Conservation (phyloP, 2,329 filamentous ascomycete genomes). For the Penicillium concentricum region DNA sequence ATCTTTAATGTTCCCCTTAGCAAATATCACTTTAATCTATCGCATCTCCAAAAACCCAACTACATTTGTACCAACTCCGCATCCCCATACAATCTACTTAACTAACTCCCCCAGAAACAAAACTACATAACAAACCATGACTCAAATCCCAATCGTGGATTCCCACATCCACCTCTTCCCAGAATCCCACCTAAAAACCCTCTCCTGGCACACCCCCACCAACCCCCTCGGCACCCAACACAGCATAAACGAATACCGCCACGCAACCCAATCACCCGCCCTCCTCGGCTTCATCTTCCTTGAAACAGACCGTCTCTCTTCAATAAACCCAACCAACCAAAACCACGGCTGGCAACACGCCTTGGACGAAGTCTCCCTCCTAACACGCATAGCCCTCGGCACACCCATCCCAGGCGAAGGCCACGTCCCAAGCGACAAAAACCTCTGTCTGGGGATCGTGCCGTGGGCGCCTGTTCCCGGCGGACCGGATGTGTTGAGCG, state of each 20-base stretch:
- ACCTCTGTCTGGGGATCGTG: constrained; percentile 67
- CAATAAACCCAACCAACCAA: constrained; percentile 44
- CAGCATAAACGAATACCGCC: constrained; percentile 63
- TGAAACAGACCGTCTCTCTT: constrained; percentile 74
- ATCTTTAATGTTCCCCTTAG: not conserved
- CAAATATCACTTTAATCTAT: not conserved
- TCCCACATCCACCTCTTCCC: constrained; percentile 91
- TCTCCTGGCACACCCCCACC: constrained; percentile 67
- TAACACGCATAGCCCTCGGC: constrained; percentile 66
- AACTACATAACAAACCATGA: not conserved
- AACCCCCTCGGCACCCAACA: constrained; percentile 63
- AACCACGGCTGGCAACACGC: constrained; percentile 62
- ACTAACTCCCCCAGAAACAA: not conserved
- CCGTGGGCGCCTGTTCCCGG: constrained; percentile 83
- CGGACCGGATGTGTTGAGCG: constrained; percentile 57
- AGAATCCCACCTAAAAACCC: constrained; percentile 60
- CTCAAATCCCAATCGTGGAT: constrained; percentile 65
- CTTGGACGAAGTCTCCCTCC: constrained; percentile 68
- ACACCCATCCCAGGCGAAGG: constrained; percentile 58
- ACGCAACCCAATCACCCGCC: constrained; percentile 28
- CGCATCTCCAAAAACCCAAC: no score
- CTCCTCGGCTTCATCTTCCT: constrained; percentile 75
- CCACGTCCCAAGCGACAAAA: constrained; percentile 52
- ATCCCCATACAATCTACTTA: not conserved
- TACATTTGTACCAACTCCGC: not conserved